Percentiles rank a stretch among this genome's conserved stretches.
These are phyloP conservation scores for Serendipita indica DNA, from an alignment of 768 basidiomycete species.

Conservation along the genomic window DNA sequence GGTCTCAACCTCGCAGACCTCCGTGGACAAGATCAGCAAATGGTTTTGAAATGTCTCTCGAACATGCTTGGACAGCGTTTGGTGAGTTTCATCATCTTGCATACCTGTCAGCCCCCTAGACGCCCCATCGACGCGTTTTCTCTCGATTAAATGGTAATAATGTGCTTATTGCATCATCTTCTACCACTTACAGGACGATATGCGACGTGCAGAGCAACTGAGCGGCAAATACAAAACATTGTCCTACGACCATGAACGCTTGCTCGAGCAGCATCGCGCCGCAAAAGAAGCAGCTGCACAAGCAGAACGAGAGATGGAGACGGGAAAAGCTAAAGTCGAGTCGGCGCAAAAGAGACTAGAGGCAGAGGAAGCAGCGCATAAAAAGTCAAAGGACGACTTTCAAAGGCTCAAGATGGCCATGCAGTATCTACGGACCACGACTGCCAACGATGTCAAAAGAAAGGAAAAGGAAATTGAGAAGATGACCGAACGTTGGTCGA, in stretches of 20 bases:
- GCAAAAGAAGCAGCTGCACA: conserved; percentile 47
- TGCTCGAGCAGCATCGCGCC: conserved; percentile 45
- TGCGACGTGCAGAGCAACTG: conserved; percentile 62
- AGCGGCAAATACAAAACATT: conserved; percentile 61
- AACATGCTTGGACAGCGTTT: conserved; percentile 61
- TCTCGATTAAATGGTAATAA: neutral
- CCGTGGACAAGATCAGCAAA: conserved; percentile 38
- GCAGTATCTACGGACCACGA: conserved; percentile 52
- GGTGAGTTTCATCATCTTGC: conserved; percentile 31
- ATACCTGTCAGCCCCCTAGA: neutral
- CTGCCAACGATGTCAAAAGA: conserved; percentile 62
- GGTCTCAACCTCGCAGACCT: conserved; percentile 58
- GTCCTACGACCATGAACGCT: conserved; percentile 66
- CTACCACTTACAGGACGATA: conserved; percentile 41
- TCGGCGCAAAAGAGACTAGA: conserved; percentile 39
- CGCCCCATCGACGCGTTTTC: neutral
- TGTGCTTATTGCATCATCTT: neutral
- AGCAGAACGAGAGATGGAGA: conserved; percentile 64
- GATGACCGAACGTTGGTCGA: conserved; percentile 59
- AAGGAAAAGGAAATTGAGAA: conserved; percentile 67
- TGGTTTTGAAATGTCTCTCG: conserved; percentile 57
- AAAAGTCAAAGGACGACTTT: conserved; percentile 52
- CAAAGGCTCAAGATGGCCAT: conserved; percentile 55
- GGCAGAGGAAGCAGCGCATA: conserved; percentile 48
- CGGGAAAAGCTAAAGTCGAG: conserved; percentile 58